Evolutionary conservation across 768 basidiomycete species (phyloP), one percentile per base, ranked within the genome.

Genomic region (Gymnopilus dilepis): DNA sequence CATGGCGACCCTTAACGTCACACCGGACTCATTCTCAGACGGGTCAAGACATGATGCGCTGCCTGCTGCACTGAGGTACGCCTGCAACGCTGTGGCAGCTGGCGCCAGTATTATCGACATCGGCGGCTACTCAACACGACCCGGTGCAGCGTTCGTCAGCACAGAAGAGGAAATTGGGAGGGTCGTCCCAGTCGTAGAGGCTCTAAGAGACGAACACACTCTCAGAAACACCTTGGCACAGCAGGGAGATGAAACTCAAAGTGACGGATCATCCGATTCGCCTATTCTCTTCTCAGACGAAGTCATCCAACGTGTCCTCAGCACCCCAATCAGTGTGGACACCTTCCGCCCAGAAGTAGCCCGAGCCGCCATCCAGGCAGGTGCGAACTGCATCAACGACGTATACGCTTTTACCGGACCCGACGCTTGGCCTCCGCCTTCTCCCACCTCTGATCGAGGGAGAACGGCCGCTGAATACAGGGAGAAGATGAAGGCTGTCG

Each of bases 11-110:
- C 83, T 99, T 59, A 98, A 99, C 71, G 84, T 84, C 6, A 98
- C 97, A 0, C 96, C 97, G 2, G 97, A 99, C 75, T 97, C 96
- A 0, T 98, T 98, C 76, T 98, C 96, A 0, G 95, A 98, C 63
- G 95, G 95, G 9, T 82, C 87, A 0, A 70, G 74, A 19, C 80
- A 90, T 72, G 79, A 82, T 62, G 81, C 80, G 0, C 65, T 88
- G 11, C 65, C 81, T 0, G 71, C 79, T 9, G 91, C 90, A 0
- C 68, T 94, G 15, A 67, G 70, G 2, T 91, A 89, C 62, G 78
- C 81, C 0, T 63, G 69, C 3, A 53, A 76, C 3, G 81, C 93
- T 0, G 77, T 87, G 2, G 62, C 73, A 0, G 78, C 78, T 0
- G 90, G 90, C 1, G 89, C 91, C 0, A 81, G 86, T 59, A 91